A percentile compares a stretch with the other conserved stretches of the same genome.
These are phyloP conservation scores for Rhynchosporium graminicola DNA, from an alignment of 2,329 filamentous ascomycete species.

Conservation along the genomic window DNA sequence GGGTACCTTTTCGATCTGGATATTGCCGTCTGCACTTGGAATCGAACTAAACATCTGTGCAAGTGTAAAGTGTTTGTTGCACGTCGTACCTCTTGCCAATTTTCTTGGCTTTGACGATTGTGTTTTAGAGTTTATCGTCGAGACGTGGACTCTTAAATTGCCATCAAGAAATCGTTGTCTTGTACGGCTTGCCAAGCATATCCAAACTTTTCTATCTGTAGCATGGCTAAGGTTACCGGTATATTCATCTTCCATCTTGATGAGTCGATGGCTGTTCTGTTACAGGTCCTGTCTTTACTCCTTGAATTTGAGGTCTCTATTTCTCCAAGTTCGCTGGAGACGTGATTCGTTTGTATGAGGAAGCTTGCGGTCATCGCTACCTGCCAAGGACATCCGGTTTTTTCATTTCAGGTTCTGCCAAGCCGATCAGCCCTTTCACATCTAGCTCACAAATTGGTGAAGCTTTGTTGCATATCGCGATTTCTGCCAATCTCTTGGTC, in stretches of 20 bases:
- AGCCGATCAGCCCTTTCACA: too few relatives aligned
- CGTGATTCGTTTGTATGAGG: not conserved
- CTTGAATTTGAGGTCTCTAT: too few relatives aligned
- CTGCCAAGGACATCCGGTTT: not conserved
- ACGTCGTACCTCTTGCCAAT: slow-evolving; percentile 15
- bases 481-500: not conserved
- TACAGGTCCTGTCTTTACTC: not conserved
- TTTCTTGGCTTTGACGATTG: not conserved
- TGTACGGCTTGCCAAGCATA: not conserved
- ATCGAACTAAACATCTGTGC: too few relatives aligned
- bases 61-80: not conserved
- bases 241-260: not conserved
- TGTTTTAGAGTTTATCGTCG: not conserved
- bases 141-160: not conserved
- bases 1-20: too few relatives aligned
- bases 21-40: too few relatives aligned
- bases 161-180: not conserved
- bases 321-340: not conserved
- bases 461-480: slow-evolving; percentile 2
- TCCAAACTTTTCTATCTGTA: not conserved
- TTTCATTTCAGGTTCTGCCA: not conserved
- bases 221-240: not conserved
- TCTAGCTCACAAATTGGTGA: not conserved
- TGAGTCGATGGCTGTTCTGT: not conserved
- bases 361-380: not conserved